Conservation (phyloP, 192 early-diverging fungal species). For the Gryganskiella cystojenkinii region DNA sequence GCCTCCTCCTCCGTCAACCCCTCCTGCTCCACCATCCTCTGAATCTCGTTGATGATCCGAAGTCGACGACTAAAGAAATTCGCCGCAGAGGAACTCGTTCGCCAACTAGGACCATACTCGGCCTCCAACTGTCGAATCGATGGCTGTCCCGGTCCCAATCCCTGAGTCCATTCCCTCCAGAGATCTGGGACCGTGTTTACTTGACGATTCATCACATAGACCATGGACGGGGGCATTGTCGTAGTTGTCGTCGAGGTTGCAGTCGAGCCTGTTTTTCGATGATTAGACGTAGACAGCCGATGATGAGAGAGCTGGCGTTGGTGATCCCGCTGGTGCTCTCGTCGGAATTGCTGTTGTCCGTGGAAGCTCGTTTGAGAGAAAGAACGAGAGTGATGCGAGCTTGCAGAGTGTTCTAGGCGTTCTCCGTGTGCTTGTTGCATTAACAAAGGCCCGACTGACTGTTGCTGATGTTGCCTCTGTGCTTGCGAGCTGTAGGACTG, state of each 20-base stretch:
- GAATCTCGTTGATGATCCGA: conserved; percentile 8
- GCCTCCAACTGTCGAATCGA: conserved; percentile 38
- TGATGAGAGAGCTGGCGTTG: too few species aligned
- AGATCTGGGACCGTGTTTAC: conserved; percentile 37
- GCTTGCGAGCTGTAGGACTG: too few species aligned
- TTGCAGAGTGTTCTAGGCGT: background rate
- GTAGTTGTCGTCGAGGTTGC: conserved; percentile 1
- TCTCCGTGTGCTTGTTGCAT: background rate
- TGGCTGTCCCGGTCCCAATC: conserved; percentile 36
- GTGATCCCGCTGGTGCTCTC: too few species aligned
- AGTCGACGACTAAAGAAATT: conserved; percentile 43
- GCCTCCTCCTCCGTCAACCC: background rate
- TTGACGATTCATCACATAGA: conserved; percentile 47
- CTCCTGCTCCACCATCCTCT: background rate
- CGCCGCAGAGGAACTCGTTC: conserved; percentile 34
- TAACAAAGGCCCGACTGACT: too few species aligned
- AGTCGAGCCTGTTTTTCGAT: too few species aligned
- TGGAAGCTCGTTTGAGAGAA: background rate
- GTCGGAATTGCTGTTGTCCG: too few species aligned
- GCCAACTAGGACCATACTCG: conserved; percentile 38
- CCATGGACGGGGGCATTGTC: background rate
- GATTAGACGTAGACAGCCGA: too few species aligned
- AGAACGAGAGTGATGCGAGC: background rate
- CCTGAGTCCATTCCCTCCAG: conserved; percentile 48
- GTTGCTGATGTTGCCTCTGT: too few species aligned